These are phyloP conservation scores for Amphichorda felina DNA, from an alignment of 2,329 filamentous ascomycete species.

Conservation along the genomic window DNA sequence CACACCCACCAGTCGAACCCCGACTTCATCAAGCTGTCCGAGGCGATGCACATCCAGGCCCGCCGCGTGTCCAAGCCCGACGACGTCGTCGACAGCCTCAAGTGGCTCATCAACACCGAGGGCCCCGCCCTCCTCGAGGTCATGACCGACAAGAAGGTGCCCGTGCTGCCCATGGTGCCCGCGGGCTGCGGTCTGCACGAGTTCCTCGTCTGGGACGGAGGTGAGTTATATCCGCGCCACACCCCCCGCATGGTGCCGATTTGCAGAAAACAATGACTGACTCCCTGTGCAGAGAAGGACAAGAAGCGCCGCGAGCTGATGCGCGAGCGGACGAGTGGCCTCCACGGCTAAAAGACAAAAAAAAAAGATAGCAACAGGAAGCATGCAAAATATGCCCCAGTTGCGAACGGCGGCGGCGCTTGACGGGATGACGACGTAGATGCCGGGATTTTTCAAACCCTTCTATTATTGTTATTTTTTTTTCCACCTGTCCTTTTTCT, in stretches of 20 bases:
- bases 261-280: too few species aligned
- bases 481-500: too few species aligned
- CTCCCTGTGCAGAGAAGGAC: constrained; percentile 45
- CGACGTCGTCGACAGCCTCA: constrained; percentile 65
- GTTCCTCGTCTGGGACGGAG: constrained; percentile 47
- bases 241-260: too few species aligned
- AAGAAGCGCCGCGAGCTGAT: constrained; percentile 55
- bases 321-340: constrained; percentile 46
- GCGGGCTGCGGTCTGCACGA: constrained; percentile 80
- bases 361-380: neutral
- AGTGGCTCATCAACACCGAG: constrained; percentile 81
- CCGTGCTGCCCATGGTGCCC: constrained; percentile 96
- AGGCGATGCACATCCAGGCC: constrained; percentile 80
- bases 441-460: too few species aligned
- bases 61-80: constrained; percentile 60
- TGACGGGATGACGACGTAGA: too few species aligned
- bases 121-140: constrained; percentile 92
- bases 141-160: constrained; percentile 81
- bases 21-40: constrained; percentile 85
- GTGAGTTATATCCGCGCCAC: constrained; percentile 12
- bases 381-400: too few species aligned
- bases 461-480: too few species aligned
- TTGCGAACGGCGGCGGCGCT: too few species aligned
- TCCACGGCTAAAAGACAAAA: constrained; percentile 19
- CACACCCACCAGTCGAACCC: constrained; percentile 93